These are phyloP conservation scores for Boletus semigastroideus DNA, from an alignment of 1,284 basidiomycete genomes.

Conservation along the genomic window DNA sequence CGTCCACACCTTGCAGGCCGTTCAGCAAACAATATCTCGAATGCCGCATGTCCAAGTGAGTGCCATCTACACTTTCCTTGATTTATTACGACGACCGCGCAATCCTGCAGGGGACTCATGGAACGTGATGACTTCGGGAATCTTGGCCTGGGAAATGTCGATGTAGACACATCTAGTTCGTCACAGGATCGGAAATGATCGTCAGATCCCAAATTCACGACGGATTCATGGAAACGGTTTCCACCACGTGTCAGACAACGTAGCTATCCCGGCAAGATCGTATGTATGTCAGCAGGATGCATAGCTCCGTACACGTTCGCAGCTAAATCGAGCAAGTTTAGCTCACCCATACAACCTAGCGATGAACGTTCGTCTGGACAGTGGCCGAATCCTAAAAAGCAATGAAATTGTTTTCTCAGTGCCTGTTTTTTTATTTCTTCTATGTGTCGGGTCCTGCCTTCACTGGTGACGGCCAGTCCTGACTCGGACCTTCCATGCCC, in stretches of 20 bases:
- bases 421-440: not conserved
- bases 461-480: not conserved
- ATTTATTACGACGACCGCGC: not conserved
- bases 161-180: slow-evolving; percentile 15
- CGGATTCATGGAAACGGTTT: not conserved
- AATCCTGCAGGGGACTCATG: slow-evolving; percentile 74
- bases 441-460: not conserved
- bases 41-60: slow-evolving; percentile 92
- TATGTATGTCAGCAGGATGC: not conserved
- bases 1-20: slow-evolving; percentile 80
- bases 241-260: not conserved
- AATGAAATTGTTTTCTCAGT: slow-evolving; percentile 10
- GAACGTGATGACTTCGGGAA: slow-evolving; percentile 86
- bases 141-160: slow-evolving; percentile 67
- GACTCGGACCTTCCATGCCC: slow-evolving; percentile 14
- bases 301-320: slow-evolving; percentile 23
- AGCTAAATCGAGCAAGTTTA: slow-evolving; percentile 21
- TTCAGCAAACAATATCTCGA: slow-evolving; percentile 84
- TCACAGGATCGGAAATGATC: slow-evolving; percentile 4
- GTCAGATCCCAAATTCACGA: not conserved
- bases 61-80: slow-evolving; percentile 11
- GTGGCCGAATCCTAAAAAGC: slow-evolving; percentile 12
- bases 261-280: not conserved
- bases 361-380: slow-evolving; percentile 29
- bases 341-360: not conserved